Evolutionary conservation across 257 asterid species (phyloP), one percentile per base, ranked within the genome.

Genomic region (Gentiana macrophylla): DNA sequence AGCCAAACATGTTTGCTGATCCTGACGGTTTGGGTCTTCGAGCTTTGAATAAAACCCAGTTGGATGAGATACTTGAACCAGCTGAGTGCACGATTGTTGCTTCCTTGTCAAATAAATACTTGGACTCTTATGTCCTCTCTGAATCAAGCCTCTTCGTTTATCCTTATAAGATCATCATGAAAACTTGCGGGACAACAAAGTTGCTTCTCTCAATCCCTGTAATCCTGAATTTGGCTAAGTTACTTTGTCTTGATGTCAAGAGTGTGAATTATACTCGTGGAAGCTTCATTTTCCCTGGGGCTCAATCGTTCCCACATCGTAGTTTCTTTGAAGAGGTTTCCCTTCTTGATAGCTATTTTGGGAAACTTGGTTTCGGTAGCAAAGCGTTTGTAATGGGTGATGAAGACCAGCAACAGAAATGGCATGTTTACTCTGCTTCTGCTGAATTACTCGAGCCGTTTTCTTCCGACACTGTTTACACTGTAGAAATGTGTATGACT

Each of bases 81-180:
- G 95, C 95, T 68, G 86, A 86, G 56, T 86, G 95, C 85, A 86
- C 95, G 35, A 84, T 86, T n/a, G 95, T 81, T 64, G 51, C 80
- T 57, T 74, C 83, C 4, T 59, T 86, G 72, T 86, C 86, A 1
- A 86, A 86, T 52, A 77, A 73, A 13, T 50, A 70, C 53, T 63
- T 86, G 3, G 95, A 86, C 74, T 86, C 95, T 0, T 84, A 81
- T 62, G 91, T 86, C 68, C 94, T 86, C 44, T 86, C 95, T 1
- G 95, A 86, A 77, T 86, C 95, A 0, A 86, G 95, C 68, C 95
- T 86, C 62, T 86, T 86, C 13, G 77, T 86, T 6, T 76, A 79
- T 54, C 72, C 95, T 7, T 76, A 81, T 73, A 86, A 84, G 75
- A 66, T 86, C 33, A 81, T 86, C 69, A 81, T 86, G 72, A 86